Base-by-base conservation (phyloP, 805 yeast genomes). In the Yarrowia osloensis region DNA sequence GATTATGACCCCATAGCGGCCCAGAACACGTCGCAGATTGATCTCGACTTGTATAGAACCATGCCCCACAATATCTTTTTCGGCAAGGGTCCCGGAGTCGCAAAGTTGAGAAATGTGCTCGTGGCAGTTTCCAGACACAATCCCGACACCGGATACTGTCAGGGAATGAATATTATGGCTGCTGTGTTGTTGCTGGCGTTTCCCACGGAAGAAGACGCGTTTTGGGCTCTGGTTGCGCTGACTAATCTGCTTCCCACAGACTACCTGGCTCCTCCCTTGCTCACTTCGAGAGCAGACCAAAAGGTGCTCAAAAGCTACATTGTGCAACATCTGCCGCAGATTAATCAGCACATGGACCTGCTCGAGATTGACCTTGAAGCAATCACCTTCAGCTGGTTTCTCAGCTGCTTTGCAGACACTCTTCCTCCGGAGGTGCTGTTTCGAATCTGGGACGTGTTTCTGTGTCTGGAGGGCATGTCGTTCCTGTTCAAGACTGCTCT, bases 91-190 rank as follows among this genome's bases (percentile, higher is more conserved):
- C 86, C 87, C 0, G 86, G 85, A n/a, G 80, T 81, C 42, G 75
- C 73, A 42, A 82, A 81, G 66, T 72, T 85, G 33, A 76, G 82
- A 47, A 75, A 83, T 17, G 80, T 85, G 6, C 74, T 85, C 59
- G 79, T 81, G 42, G 87, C 87, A 0, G 84, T 81, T 70, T 80
- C 81, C 21, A 77, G 80, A 7, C 79, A 83, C 68, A 79, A 80
- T 68, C 82, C 84, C 0, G 77, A 77, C 0, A 76, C 84, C 49
- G 88, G 88, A 0, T 85, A 85, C 72, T 82, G 85, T 65, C 88
- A 85, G 70, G 88, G 88, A 0, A 76, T 85, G 88, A 85, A 85
- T 71, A 81, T 84, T 70, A 81, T 85, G n/a, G 82, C 81, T 12
- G 88, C 86, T 0, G 82, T 81, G 54, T 69, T 85, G 11, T 72